Evolutionary conservation across 352 stramenopile genomes (phyloP), one percentile per base, ranked within the genome.

Genomic region (Globisporangium emineosum): DNA sequence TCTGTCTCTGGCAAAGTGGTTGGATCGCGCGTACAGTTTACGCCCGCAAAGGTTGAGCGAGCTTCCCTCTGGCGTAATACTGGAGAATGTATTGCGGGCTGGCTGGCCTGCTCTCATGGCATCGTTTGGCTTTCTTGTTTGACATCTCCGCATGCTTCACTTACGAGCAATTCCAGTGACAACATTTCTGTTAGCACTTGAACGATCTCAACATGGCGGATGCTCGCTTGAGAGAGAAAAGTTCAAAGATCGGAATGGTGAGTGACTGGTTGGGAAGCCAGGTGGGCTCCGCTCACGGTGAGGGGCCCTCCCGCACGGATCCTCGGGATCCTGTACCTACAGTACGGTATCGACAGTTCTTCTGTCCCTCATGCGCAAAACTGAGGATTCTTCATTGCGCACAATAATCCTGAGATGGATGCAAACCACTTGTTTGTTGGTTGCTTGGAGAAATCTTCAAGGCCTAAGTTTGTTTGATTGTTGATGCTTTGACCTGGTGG

Each of bases 21-120:
- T 37, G 52, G n/a, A 57, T 45, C 52, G 30, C 52, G 52, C 52
- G 52, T 57, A 43, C 52, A 57, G 52, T 57, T 57, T 57, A 57
- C 52, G 52, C 52, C 29, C 52, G n/a, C 51, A 19, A 42, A 57
- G 19, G 51, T 56, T 40, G 51, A 57, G 51, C 13, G 40, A 23
- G 50, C 33, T 40, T 57, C 29, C 51, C 51, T 57, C 51, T 57
- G 52, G 52, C 52, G 52, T 57, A 42, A 57, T 57, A 57, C 29
- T n/a, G 2, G 6, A 32, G 33, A 37, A 25, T 42, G 27, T 40
- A 56, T 40, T 47, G 40, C 35, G 13, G 23, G 15, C 27, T 12
- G 40, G 6, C 4, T 5, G 29, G 5, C 40, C n/a, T 47, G 40
- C 40, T 12, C 40, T 23, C 40, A 47, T 47, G 25, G 15, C 19